phyloP scores from a whole-genome alignment of 495 filamentous ascomycete species.

The Annulohypoxylon nitens region DNA sequence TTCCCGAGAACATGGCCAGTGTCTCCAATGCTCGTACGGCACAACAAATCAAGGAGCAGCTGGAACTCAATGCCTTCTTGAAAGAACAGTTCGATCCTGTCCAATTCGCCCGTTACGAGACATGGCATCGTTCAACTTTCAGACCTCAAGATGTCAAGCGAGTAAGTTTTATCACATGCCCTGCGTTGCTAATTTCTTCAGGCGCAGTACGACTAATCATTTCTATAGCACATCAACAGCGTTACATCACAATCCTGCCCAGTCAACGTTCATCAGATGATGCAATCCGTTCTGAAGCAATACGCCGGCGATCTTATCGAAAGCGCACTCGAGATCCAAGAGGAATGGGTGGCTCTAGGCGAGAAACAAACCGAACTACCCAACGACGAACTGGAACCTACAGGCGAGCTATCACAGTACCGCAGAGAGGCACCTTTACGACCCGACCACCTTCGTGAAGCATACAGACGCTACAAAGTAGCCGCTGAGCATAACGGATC shows the following conservation, averaged over 20 bases:
- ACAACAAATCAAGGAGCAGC: constrained; percentile 78
- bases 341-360: constrained; percentile 75
- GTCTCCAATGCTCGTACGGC: constrained; percentile 65
- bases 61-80: constrained; percentile 70
- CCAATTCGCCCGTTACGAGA: constrained; percentile 79
- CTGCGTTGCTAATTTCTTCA: not conserved
- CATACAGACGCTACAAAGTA: constrained; percentile 77
- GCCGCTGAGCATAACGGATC: constrained; percentile 75
- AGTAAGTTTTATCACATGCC: constrained; percentile 52
- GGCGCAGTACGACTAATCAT: constrained; percentile 43
- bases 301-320: constrained; percentile 89
- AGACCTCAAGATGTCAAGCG: constrained; percentile 62
- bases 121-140: constrained; percentile 78
- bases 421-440: constrained; percentile 76
- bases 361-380: constrained; percentile 63
- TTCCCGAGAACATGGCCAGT: constrained; percentile 71
- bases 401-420: constrained; percentile 51
- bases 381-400: constrained; percentile 47
- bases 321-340: constrained; percentile 80
- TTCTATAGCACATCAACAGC: constrained; percentile 79
- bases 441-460: constrained; percentile 86
- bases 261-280: constrained; percentile 78
- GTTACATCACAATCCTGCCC: constrained; percentile 90
- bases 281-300: constrained; percentile 85
- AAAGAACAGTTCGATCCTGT: constrained; percentile 74